Evolutionary conservation across 768 basidiomycete genomes (phyloP).

Genomic region (Saitozyma podzolica): DNA sequence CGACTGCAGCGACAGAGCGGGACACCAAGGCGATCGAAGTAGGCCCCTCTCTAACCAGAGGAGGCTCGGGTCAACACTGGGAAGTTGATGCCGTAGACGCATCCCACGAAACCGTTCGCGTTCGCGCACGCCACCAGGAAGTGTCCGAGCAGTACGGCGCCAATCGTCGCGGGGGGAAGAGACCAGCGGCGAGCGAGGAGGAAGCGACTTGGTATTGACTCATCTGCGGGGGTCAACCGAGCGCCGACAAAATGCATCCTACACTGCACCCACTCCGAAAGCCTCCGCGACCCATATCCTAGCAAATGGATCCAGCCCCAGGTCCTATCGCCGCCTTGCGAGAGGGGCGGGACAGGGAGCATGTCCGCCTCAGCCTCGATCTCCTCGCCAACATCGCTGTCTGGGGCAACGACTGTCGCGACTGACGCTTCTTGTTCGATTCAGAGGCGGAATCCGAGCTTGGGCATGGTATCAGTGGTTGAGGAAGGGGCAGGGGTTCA

Average conservation of each 20-base stretch:
- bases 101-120: slow-evolving; percentile 11
- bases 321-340: slow-evolving; percentile 12
- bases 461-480: background rate
- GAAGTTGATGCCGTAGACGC: slow-evolving; percentile 26
- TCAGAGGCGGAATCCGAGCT: slow-evolving; percentile 6
- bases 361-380: slow-evolving; percentile 24
- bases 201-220: slow-evolving; percentile 14
- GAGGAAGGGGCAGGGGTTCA: too few relatives aligned
- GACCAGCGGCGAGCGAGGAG: slow-evolving; percentile 10
- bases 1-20: slow-evolving; percentile 14
- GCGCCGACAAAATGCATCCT: too few relatives aligned
- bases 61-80: slow-evolving; percentile 25
- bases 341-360: slow-evolving; percentile 24
- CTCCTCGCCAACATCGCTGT: slow-evolving; percentile 2
- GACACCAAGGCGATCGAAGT: slow-evolving; percentile 18
- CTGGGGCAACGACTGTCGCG: background rate
- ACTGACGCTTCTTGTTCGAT: slow-evolving; percentile 2
- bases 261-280: slow-evolving; percentile 2
- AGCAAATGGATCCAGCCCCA: slow-evolving; percentile 22
- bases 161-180: slow-evolving; percentile 7
- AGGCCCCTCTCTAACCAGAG: slow-evolving; percentile 35
- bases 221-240: too few relatives aligned
- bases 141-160: slow-evolving; percentile 11
- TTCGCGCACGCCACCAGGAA: slow-evolving; percentile 11
- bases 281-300: slow-evolving; percentile 16